Evolutionary conservation across 495 filamentous ascomycete genomes (phyloP).

Genomic region (Hypoxylon lienhwacheense): DNA sequence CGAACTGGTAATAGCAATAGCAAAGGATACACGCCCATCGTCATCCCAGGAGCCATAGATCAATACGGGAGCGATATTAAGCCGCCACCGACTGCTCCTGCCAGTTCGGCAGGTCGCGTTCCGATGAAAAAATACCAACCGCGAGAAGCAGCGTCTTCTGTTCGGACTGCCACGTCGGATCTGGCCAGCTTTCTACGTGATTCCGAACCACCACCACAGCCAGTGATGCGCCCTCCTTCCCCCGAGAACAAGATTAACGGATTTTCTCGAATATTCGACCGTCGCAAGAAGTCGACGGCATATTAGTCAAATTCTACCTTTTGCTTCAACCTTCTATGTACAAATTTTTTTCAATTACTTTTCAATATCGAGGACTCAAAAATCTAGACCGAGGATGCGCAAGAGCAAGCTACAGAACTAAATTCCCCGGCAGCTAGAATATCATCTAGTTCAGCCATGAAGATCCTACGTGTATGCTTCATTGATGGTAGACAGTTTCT

Average conservation of each 20-base stretch:
- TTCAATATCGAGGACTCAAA: slow-evolving; percentile 5
- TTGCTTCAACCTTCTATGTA: slow-evolving; percentile 17
- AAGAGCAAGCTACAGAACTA: slow-evolving; percentile 2
- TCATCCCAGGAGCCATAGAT: slow-evolving; percentile 42
- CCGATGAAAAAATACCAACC: slow-evolving; percentile 58
- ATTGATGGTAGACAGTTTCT: slow-evolving; percentile 9
- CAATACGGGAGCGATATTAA: slow-evolving; percentile 30
- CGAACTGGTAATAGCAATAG: slow-evolving; percentile 35
- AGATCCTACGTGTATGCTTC: slow-evolving; percentile 11
- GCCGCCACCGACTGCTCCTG: slow-evolving; percentile 26
- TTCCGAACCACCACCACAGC: slow-evolving; percentile 66
- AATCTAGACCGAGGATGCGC: slow-evolving; percentile 3
- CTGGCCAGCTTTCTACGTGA: slow-evolving; percentile 79
- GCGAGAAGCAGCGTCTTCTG: slow-evolving; percentile 51
- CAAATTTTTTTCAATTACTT: slow-evolving; percentile 19
- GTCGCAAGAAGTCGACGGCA: slow-evolving; percentile 38
- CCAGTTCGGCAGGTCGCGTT: slow-evolving; percentile 37
- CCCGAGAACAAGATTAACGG: slow-evolving; percentile 34
- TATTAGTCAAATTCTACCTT: slow-evolving; percentile 18
- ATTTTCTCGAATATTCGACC: slow-evolving; percentile 39
- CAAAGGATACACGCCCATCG: slow-evolving; percentile 51
- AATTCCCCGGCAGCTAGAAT: not conserved
- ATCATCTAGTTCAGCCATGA: slow-evolving; percentile 9
- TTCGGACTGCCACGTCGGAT: slow-evolving; percentile 60
- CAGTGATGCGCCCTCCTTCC: slow-evolving; percentile 20